Evolutionary conservation across 495 filamentous ascomycete genomes (phyloP).

Genomic region (Staphylotrichum longicolle): DNA sequence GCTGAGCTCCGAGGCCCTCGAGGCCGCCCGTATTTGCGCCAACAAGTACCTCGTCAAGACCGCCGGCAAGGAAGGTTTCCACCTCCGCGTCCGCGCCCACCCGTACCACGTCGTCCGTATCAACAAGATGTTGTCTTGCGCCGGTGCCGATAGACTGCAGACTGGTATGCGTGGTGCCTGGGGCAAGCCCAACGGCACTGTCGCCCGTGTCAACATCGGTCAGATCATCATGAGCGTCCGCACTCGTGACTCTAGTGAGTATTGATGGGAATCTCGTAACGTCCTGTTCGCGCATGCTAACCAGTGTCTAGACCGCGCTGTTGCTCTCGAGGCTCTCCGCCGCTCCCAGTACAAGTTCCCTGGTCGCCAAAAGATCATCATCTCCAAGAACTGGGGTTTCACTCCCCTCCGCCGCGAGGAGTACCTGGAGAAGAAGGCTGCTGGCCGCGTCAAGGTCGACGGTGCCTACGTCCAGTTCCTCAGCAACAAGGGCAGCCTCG

Average conservation of each 20-base stretch:
- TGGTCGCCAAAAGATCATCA: constrained; percentile 99
- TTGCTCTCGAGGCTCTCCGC: constrained; percentile 96
- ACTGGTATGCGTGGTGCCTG: constrained; percentile 99
- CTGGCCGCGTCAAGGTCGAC: constrained; percentile 86
- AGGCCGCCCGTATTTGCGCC: constrained; percentile 98
- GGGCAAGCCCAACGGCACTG: constrained; percentile 96
- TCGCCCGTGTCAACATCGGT: constrained; percentile 98
- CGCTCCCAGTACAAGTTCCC: constrained; percentile 99
- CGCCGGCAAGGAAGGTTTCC: constrained; percentile 98
- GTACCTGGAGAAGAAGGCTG: constrained; percentile 87
- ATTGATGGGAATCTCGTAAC: neutral
- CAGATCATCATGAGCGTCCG: constrained; percentile 96
- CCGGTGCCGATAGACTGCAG: constrained; percentile 99
- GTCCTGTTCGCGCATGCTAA: constrained; percentile 28
- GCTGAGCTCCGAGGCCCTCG: constrained; percentile 96
- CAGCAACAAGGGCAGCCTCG: constrained; percentile 79
- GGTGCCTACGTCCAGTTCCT: constrained; percentile 99
- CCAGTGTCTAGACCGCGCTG: constrained; percentile 63
- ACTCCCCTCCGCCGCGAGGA: constrained; percentile 95
- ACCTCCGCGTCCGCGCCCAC: constrained; percentile 96
- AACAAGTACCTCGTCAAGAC: constrained; percentile 99
- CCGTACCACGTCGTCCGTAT: constrained; percentile 99
- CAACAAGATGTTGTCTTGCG: constrained; percentile 99
- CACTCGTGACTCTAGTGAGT: constrained; percentile 82
- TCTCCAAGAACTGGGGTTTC: constrained; percentile 99